Conservation (phyloP, 2,329 filamentous ascomycete species). For the Calonectria pseudoreteaudii region DNA sequence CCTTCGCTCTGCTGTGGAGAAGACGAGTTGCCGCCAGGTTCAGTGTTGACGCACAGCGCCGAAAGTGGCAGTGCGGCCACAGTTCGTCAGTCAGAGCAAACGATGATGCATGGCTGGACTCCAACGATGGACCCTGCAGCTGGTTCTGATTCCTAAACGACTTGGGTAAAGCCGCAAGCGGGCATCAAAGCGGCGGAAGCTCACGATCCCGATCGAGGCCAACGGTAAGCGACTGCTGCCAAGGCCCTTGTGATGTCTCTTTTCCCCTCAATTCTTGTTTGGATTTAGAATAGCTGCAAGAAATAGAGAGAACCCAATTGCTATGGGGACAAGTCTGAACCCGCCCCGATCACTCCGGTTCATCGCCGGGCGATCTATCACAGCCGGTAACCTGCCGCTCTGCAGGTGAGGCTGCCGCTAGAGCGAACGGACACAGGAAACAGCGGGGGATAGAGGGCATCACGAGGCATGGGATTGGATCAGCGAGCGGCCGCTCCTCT, state of each 20-base stretch:
- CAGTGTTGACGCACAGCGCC: slow-evolving; percentile 11
- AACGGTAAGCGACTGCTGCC: background rate
- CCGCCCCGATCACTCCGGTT: background rate
- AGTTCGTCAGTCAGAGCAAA: slow-evolving; percentile 22
- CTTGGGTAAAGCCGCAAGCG: background rate
- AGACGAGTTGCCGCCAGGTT: slow-evolving; percentile 1
- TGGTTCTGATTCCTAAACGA: slow-evolving; percentile 17
- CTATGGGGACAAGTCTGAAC: background rate
- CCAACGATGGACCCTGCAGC: slow-evolving; percentile 26
- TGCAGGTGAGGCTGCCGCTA: slow-evolving; percentile 4
- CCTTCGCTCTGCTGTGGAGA: background rate
- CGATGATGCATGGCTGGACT: slow-evolving; percentile 2
- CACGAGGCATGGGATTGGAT: background rate
- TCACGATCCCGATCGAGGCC: slow-evolving; percentile 19
- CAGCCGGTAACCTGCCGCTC: background rate
- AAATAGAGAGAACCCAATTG: background rate
- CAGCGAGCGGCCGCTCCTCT: background rate
- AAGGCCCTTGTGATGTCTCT: background rate
- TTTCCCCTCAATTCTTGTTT: background rate
- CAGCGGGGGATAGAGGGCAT: background rate
- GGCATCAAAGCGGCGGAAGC: slow-evolving; percentile 6
- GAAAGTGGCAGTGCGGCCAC: slow-evolving; percentile 20
- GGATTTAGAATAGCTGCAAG: background rate
- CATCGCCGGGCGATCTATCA: background rate
- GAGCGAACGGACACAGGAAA: background rate